phyloP scores from a whole-genome alignment of 768 basidiomycete genomes.

The Epithele typhae region DNA sequence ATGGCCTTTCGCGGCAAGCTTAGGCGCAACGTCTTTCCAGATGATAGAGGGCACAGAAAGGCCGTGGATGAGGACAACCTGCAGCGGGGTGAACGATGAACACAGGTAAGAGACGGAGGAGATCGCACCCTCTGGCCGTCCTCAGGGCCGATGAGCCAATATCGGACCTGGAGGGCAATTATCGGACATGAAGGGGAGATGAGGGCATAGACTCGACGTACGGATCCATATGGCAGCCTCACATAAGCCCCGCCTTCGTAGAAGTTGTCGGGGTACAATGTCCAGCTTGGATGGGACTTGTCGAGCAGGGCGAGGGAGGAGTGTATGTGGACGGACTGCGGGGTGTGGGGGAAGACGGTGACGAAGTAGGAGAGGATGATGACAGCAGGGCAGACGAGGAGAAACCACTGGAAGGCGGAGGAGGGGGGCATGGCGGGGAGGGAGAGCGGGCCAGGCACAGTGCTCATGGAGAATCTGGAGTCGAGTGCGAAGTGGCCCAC shows the following conservation, averaged over 20 bases:
- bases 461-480: neutral
- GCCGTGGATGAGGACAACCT: conserved; percentile 79
- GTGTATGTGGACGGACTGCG: conserved; percentile 44
- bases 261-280: conserved; percentile 69
- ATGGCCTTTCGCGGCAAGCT: conserved; percentile 57
- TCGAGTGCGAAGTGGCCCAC: conserved; percentile 4
- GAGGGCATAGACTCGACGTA: conserved; percentile 26
- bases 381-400: conserved; percentile 58
- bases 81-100: neutral
- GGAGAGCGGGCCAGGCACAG: too few relatives aligned
- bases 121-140: conserved; percentile 55
- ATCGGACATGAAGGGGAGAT: conserved; percentile 5
- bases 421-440: conserved; percentile 20
- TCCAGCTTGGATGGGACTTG: conserved; percentile 50
- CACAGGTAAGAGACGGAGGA: neutral
- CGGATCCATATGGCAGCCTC: conserved; percentile 59
- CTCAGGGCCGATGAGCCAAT: conserved; percentile 75
- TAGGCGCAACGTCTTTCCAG: conserved; percentile 72
- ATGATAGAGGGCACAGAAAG: conserved; percentile 73
- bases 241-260: conserved; percentile 63
- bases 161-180: conserved; percentile 50
- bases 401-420: conserved; percentile 33
- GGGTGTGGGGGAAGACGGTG: conserved; percentile 61
- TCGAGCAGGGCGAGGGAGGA: conserved; percentile 61
- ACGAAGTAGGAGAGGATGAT: conserved; percentile 59